phyloP scores from a whole-genome alignment of 441 rosid genomes.

The Gossypium gossypioides region DNA sequence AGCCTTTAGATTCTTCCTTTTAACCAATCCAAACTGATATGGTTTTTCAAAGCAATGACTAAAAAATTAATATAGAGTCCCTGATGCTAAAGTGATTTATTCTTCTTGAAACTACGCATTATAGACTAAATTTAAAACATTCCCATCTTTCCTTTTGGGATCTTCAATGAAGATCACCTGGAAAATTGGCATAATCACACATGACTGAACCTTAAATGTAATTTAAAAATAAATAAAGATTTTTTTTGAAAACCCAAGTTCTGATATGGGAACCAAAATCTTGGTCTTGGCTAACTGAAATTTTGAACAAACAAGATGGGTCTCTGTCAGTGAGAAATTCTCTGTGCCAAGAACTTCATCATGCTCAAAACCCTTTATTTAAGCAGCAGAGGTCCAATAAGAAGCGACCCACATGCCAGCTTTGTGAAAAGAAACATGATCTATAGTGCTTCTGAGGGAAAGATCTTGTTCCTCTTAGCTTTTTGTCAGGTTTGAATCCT shows the following conservation, averaged over 20 bases:
- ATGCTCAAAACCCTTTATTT: slow-evolving; percentile 3
- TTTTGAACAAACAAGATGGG: slow-evolving; percentile 13
- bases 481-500: slow-evolving; percentile 38
- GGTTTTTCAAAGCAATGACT: neutral
- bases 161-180: slow-evolving; percentile 28
- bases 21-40: neutral
- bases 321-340: slow-evolving; percentile 27
- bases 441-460: slow-evolving; percentile 22
- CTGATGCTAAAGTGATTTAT: neutral
- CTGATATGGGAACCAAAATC: slow-evolving; percentile 17
- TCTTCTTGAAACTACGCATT: neutral
- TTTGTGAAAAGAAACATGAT: slow-evolving; percentile 29
- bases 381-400: slow-evolving; percentile 29
- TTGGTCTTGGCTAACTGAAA: slow-evolving; percentile 24
- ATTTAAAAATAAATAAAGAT: neutral
- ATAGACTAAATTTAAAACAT: neutral
- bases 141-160: slow-evolving; percentile 20
- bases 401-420: slow-evolving; percentile 42
- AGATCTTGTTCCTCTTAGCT: slow-evolving; percentile 34
- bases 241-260: neutral
- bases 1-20: neutral
- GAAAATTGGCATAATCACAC: slow-evolving; percentile 16
- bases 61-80: neutral
- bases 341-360: slow-evolving; percentile 15
- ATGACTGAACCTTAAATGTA: slow-evolving; percentile 5